Conservation (phyloP, 768 basidiomycete species). For the Psilocybe tampanensis region DNA sequence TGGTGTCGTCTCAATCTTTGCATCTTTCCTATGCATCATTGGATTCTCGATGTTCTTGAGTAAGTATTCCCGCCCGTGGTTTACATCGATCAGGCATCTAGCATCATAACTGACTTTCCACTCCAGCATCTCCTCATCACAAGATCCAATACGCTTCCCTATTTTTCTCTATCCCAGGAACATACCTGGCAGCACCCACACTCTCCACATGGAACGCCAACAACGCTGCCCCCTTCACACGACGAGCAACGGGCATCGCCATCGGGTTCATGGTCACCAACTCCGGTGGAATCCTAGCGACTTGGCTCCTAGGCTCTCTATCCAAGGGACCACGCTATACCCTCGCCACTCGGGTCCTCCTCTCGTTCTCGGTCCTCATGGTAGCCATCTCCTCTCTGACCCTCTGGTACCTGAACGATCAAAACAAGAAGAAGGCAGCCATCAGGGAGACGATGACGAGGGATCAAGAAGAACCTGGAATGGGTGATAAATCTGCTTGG, state of each 20-base stretch:
- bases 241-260: conserved; percentile 61
- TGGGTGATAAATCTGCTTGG: conserved; percentile 58
- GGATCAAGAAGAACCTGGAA: conserved; percentile 37
- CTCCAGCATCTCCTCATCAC: conserved; percentile 36
- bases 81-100: background rate
- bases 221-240: conserved; percentile 56
- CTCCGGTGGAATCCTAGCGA: conserved; percentile 60
- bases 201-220: conserved; percentile 63
- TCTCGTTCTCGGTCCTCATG: conserved; percentile 43
- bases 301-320: conserved; percentile 57
- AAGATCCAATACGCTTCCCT: conserved; percentile 54
- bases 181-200: conserved; percentile 55
- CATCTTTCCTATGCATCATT: conserved; percentile 41
- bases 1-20: conserved; percentile 47
- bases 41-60: conserved; percentile 63
- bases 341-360: conserved; percentile 45
- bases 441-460: conserved; percentile 31
- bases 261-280: conserved; percentile 61
- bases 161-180: conserved; percentile 55
- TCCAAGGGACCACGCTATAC: conserved; percentile 52
- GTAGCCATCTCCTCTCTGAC: conserved; percentile 39
- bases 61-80: conserved; percentile 22
- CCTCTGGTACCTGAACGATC: conserved; percentile 37
- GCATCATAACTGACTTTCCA: background rate
- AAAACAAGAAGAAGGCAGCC: conserved; percentile 48